phyloP scores from a whole-genome alignment of 345 rosid genomes.

The Mercurialis annua region DNA sequence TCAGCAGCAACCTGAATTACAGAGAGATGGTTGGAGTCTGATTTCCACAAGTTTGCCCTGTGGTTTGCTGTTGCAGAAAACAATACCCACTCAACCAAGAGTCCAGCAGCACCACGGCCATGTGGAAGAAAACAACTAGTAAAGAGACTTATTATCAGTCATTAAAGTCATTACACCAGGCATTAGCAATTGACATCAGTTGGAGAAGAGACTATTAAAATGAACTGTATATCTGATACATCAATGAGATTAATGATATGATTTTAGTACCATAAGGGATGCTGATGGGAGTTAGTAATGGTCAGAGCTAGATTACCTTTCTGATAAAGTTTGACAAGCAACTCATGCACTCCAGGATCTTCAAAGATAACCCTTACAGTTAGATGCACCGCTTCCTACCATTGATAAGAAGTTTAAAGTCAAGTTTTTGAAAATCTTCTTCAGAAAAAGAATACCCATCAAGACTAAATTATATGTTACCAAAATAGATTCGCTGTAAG shows the following conservation, averaged over 20 bases:
- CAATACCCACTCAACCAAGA: not conserved
- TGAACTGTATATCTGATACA: not conserved
- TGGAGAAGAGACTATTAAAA: not conserved
- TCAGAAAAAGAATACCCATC: conserved; percentile 7
- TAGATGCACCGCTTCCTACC: conserved; percentile 89
- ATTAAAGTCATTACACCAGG: not conserved
- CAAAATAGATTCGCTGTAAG: conserved; percentile 2
- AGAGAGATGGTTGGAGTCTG: not conserved
- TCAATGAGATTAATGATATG: not conserved
- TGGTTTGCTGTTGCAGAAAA: not conserved
- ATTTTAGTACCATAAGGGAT: not conserved
- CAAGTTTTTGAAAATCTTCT: conserved; percentile 2
- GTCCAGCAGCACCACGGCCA: not conserved
- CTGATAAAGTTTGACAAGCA: conserved; percentile 91
- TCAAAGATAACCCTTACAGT: conserved; percentile 89
- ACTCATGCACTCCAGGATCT: conserved; percentile 97
- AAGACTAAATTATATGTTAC: not conserved
- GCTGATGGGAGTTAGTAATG: not conserved
- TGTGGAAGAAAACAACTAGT: not conserved
- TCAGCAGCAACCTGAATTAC: not conserved
- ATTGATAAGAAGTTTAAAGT: conserved; percentile 21
- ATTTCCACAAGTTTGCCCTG: not conserved
- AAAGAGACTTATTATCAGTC: not conserved
- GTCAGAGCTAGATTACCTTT: conserved; percentile 47
- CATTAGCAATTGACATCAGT: not conserved